Percentiles rank a stretch among this genome's conserved stretches.
Evolutionary conservation across 495 filamentous ascomycete species (phyloP).

Genomic region (Tuber borchii): DNA sequence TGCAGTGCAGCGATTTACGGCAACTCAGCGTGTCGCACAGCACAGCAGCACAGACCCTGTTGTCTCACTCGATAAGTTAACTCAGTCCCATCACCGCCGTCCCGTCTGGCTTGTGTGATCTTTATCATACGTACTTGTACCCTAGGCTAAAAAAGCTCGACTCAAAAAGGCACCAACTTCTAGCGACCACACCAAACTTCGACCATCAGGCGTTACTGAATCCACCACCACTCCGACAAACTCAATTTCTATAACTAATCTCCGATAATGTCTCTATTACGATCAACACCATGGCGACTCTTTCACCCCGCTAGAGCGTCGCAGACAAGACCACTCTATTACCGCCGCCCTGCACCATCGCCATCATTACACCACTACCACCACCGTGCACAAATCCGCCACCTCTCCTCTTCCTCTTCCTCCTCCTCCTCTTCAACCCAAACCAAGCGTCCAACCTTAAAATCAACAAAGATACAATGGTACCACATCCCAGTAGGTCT

Average conservation of each 20-base stretch:
- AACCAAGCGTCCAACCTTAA: slow-evolving; percentile 49
- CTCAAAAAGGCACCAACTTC: too few species aligned
- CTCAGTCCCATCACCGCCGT: too few species aligned
- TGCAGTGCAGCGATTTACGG: neutral
- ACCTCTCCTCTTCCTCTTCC: slow-evolving; percentile 46
- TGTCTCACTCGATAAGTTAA: slow-evolving; percentile 5
- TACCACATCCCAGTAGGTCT: slow-evolving; percentile 89
- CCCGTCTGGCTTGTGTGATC: too few species aligned
- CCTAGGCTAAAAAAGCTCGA: neutral
- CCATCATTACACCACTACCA: neutral
- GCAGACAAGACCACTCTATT: neutral
- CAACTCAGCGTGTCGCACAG: neutral
- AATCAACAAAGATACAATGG: slow-evolving; percentile 80
- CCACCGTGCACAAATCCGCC: neutral
- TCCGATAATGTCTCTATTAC: neutral
- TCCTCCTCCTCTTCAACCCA: slow-evolving; percentile 29
- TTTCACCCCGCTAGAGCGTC: neutral
- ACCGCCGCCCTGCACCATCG: slow-evolving; percentile 3
- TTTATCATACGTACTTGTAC: neutral
- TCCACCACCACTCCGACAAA: slow-evolving; percentile 6
- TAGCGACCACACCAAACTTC: neutral
- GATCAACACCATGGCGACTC: neutral
- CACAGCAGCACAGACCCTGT: neutral
- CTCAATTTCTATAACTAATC: neutral
- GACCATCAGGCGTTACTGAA: neutral